These are phyloP conservation scores for Glycine tomentella DNA, from an alignment of 306 rosid genomes.

Conservation along the genomic window DNA sequence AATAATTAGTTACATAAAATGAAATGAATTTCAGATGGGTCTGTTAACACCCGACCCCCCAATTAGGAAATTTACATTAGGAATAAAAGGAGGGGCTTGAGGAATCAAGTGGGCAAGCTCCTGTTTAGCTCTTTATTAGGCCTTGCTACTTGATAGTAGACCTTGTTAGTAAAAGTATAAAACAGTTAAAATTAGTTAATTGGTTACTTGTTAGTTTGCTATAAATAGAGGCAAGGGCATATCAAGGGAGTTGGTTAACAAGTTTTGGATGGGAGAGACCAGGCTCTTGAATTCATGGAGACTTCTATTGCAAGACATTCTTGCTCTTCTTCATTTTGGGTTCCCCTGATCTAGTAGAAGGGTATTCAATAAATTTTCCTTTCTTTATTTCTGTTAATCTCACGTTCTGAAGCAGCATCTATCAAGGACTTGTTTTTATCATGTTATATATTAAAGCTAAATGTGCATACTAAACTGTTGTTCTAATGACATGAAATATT, in stretches of 20 bases:
- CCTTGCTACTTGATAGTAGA: too few relatives aligned
- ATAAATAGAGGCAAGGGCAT: too few relatives aligned
- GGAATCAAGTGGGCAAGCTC: slow-evolving; percentile 1
- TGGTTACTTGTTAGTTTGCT: too few relatives aligned
- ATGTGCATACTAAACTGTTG: background rate
- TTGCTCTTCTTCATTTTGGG: background rate
- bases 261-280: slow-evolving; percentile 43
- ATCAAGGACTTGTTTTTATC: slow-evolving; percentile 5
- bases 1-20: slow-evolving; percentile 17
- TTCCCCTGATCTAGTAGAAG: background rate
- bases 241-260: too few relatives aligned
- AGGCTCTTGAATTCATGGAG: too few relatives aligned
- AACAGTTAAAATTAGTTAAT: too few relatives aligned
- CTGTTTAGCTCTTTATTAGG: too few relatives aligned
- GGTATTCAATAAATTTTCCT: background rate
- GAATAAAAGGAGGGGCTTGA: background rate
- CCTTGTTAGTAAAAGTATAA: too few relatives aligned
- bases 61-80: background rate
- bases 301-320: too few relatives aligned
- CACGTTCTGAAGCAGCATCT: background rate
- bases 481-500: slow-evolving; percentile 2
- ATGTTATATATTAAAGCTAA: slow-evolving; percentile 6
- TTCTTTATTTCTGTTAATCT: background rate
- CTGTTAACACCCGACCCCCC: background rate
- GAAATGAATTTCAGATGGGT: slow-evolving; percentile 5